Conservation (phyloP, 441 rosid species). For the Populus hybrid region DNA sequence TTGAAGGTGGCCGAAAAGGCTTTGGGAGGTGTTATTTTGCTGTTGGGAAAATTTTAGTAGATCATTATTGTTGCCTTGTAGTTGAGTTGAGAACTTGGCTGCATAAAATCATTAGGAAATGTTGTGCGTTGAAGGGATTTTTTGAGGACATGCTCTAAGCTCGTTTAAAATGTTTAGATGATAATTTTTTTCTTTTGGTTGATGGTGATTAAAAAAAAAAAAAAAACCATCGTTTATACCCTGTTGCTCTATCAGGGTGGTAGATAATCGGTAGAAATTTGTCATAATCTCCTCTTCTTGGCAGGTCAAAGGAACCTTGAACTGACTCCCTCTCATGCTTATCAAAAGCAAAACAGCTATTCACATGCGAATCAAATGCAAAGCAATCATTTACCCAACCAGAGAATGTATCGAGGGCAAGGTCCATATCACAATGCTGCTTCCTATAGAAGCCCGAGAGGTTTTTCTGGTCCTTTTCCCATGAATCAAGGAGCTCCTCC, state of each 20-base stretch:
- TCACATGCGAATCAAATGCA: slow-evolving; percentile 38
- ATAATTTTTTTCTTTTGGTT: not conserved
- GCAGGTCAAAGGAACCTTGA: slow-evolving; percentile 38
- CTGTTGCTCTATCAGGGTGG: not conserved
- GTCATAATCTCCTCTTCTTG: not conserved
- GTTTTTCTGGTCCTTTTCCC: slow-evolving; percentile 32
- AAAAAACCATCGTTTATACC: not conserved
- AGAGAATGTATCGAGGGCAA: slow-evolving; percentile 34
- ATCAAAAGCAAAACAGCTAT: slow-evolving; percentile 35
- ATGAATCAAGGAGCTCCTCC: slow-evolving; percentile 34
- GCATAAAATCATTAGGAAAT: not conserved
- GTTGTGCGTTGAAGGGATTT: not conserved
- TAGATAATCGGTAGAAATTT: not conserved
- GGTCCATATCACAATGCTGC: slow-evolving; percentile 31
- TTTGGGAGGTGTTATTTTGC: not conserved
- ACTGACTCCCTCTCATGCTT: slow-evolving; percentile 23
- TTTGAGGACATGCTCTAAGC: too few relatives aligned
- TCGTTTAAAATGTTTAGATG: not conserved
- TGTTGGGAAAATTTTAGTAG: not conserved
- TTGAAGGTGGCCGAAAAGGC: not conserved
- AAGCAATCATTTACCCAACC: slow-evolving; percentile 24
- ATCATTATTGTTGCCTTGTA: not conserved
- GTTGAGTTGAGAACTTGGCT: not conserved
- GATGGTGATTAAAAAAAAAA: not conserved
- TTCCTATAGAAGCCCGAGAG: slow-evolving; percentile 27